Conservation (phyloP, 2,329 filamentous ascomycete species). For the Pseudocercospora macadamiae region DNA sequence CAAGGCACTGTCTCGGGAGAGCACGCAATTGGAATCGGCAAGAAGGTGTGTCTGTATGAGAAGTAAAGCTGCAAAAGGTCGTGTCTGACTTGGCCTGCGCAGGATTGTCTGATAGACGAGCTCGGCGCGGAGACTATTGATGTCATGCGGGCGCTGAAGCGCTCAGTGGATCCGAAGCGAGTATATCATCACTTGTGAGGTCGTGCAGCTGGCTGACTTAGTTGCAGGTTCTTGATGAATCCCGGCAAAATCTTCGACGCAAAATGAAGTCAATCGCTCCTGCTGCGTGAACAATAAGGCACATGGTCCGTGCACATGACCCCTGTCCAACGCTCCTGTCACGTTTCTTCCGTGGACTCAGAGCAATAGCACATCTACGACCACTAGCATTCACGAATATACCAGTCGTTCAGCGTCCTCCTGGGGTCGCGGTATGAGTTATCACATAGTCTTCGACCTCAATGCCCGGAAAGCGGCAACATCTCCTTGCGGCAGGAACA, state of each 20-base stretch:
- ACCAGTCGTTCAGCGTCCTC: too few species aligned
- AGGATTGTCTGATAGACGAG: conserved; percentile 24
- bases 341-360: too few species aligned
- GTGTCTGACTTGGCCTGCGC: too few species aligned
- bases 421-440: too few species aligned
- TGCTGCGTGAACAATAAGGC: too few species aligned
- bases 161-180: conserved; percentile 24
- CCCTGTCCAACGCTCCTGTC: too few species aligned
- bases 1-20: conserved; percentile 66
- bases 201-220: background rate
- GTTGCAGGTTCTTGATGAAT: conserved; percentile 26
- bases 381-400: too few species aligned
- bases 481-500: background rate
- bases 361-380: too few species aligned
- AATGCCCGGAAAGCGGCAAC: too few species aligned
- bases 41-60: conserved; percentile 17
- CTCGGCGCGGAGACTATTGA: conserved; percentile 24
- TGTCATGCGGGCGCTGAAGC: conserved; percentile 27
- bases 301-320: too few species aligned
- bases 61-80: background rate
- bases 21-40: conserved; percentile 30
- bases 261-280: too few species aligned
- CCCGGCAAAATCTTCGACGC: conserved; percentile 28
- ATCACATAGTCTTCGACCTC: too few species aligned
- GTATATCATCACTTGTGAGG: background rate